These are phyloP conservation scores for Cubamyces sp. DNA, from an alignment of 768 basidiomycete species.

Conservation along the genomic window DNA sequence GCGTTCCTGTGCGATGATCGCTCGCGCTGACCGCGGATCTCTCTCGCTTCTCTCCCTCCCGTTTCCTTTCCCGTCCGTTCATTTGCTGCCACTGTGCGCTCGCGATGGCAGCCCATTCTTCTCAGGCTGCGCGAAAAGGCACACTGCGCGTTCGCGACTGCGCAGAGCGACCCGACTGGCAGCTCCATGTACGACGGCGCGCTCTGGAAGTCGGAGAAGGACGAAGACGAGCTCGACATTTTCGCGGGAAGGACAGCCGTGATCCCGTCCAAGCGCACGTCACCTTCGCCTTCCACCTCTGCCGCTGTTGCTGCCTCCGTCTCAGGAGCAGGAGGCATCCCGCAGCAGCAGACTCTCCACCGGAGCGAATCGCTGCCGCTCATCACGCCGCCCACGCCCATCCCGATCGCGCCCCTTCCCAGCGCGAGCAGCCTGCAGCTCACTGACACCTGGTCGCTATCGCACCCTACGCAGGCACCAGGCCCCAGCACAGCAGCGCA, in stretches of 20 bases:
- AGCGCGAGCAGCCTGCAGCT: slow-evolving; percentile 6
- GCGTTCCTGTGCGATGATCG: background rate
- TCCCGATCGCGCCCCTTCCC: slow-evolving; percentile 14
- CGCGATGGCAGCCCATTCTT: slow-evolving; percentile 54
- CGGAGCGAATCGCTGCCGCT: slow-evolving; percentile 6
- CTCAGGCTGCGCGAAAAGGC: slow-evolving; percentile 69
- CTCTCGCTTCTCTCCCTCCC: background rate
- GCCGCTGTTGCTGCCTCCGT: background rate
- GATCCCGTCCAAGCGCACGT: slow-evolving; percentile 50
- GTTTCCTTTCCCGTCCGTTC: background rate
- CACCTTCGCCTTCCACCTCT: slow-evolving; percentile 19
- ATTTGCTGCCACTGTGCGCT: too few relatives aligned
- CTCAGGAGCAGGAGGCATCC: background rate
- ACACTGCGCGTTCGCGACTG: slow-evolving; percentile 52
- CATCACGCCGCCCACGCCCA: slow-evolving; percentile 20
- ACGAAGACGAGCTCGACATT: slow-evolving; percentile 69
- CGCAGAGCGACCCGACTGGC: slow-evolving; percentile 39
- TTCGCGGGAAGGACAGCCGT: slow-evolving; percentile 71
- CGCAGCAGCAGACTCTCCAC: background rate
- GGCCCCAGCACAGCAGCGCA: background rate
- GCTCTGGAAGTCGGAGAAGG: slow-evolving; percentile 57
- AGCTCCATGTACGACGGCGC: slow-evolving; percentile 40
- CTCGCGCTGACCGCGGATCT: slow-evolving; percentile 5
- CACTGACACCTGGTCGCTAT: slow-evolving; percentile 11
- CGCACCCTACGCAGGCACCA: slow-evolving; percentile 2